A percentile compares a stretch with the other conserved stretches of the same genome.
These are phyloP conservation scores for Xylaria flabelliformis DNA, from an alignment of 495 filamentous ascomycete genomes.

Conservation along the genomic window DNA sequence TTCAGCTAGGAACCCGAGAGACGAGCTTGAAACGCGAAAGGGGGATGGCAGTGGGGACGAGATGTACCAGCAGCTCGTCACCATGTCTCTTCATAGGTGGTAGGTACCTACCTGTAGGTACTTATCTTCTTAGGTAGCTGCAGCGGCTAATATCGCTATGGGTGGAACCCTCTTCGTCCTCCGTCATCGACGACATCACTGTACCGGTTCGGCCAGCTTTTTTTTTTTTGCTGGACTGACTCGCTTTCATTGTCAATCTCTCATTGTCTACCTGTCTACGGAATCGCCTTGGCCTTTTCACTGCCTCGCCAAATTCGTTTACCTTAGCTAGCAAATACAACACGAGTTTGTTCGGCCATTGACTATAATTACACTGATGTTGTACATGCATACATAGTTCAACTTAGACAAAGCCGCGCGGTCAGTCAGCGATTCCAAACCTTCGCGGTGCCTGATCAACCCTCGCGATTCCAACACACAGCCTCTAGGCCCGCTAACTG, in stretches of 20 bases:
- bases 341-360: background rate
- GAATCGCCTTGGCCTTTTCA: background rate
- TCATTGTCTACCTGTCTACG: background rate
- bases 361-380: background rate
- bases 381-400: background rate
- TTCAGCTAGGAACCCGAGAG: background rate
- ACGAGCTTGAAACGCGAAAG: conserved; percentile 5
- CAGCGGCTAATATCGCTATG: background rate
- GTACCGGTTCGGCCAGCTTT: conserved; percentile 1
- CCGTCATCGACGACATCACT: conserved; percentile 16
- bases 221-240: background rate
- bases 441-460: background rate
- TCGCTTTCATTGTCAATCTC: conserved; percentile 5
- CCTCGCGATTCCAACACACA: conserved; percentile 21
- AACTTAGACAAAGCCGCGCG: background rate
- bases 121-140: background rate
- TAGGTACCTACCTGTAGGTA: background rate
- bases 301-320: background rate
- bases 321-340: background rate
- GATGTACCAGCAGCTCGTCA: background rate
- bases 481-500: conserved; percentile 21
- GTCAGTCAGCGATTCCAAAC: conserved; percentile 13
- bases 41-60: background rate
- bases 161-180: background rate
- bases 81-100: background rate